Evolutionary conservation across 2,329 filamentous ascomycete species (phyloP).

Genomic region (Fusarium floridanum): DNA sequence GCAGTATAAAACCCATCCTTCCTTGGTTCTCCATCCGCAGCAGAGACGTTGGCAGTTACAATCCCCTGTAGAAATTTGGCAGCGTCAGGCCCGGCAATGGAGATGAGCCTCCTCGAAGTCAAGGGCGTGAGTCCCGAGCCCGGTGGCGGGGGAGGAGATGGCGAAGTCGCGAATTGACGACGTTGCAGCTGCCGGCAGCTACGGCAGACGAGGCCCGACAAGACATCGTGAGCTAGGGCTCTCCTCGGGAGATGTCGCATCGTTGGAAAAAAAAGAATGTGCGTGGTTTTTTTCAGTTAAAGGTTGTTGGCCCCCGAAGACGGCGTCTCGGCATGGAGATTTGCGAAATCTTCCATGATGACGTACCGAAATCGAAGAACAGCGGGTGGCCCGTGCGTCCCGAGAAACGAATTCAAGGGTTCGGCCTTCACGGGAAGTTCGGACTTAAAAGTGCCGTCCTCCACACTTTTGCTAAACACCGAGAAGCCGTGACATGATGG

Average conservation of each 20-base stretch:
- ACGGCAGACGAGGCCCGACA: conserved; percentile 45
- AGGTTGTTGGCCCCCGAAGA: not conserved
- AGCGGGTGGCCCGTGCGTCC: conserved; percentile 34
- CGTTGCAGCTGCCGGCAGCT: conserved; percentile 51
- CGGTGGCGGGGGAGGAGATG: conserved; percentile 57
- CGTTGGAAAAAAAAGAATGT: conserved; percentile 11
- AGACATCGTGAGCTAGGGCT: conserved; percentile 29
- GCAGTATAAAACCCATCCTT: conserved; percentile 78
- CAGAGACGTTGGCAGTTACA: conserved; percentile 72
- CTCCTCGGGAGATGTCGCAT: conserved; percentile 46
- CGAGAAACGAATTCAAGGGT: not conserved
- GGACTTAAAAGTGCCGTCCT: conserved; percentile 21
- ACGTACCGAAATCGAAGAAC: conserved; percentile 30
- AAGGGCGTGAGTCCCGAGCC: conserved; percentile 67
- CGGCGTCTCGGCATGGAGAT: conserved; percentile 23
- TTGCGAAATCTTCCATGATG: conserved; percentile 41
- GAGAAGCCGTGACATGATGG: not conserved
- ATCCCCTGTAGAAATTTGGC: conserved; percentile 90
- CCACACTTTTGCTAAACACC: conserved; percentile 3
- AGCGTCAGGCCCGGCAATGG: conserved; percentile 82
- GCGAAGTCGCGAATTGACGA: conserved; percentile 49
- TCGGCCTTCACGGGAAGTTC: conserved; percentile 22
- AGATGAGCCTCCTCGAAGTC: conserved; percentile 82
- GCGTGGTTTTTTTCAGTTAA: conserved; percentile 15
- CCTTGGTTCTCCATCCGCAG: conserved; percentile 52